Percentiles rank a stretch among this genome's conserved stretches.
Evolutionary conservation across 768 basidiomycete genomes (phyloP).

Genomic region (Leccinellum rugosiceps): DNA sequence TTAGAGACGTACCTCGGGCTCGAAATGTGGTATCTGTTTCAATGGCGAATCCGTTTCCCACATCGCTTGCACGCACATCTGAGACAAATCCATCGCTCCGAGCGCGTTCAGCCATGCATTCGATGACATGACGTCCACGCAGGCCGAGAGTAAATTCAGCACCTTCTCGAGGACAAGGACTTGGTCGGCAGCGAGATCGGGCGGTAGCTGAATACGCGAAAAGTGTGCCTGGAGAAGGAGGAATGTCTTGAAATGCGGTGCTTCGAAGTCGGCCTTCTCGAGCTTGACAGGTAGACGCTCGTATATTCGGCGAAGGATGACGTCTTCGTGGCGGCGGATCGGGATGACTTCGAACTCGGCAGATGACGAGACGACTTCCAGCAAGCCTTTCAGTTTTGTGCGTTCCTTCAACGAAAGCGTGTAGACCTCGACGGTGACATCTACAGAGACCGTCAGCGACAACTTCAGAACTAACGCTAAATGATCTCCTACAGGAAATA

Average conservation of each 20-base stretch:
- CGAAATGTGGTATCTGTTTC: slow-evolving; percentile 96
- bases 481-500: slow-evolving; percentile 67
- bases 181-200: slow-evolving; percentile 93
- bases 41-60: slow-evolving; percentile 97
- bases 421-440: slow-evolving; percentile 97
- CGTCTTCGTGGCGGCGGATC: slow-evolving; percentile 91
- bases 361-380: slow-evolving; percentile 96
- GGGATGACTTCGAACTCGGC: slow-evolving; percentile 95
- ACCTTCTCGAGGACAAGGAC: slow-evolving; percentile 84
- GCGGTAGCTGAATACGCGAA: slow-evolving; percentile 85
- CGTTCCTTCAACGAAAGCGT: slow-evolving; percentile 92
- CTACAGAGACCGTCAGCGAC: slow-evolving; percentile 35
- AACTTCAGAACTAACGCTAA: not conserved
- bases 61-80: slow-evolving; percentile 98
- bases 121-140: slow-evolving; percentile 97
- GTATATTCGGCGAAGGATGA: slow-evolving; percentile 82
- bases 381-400: slow-evolving; percentile 93
- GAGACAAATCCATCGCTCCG: slow-evolving; percentile 95
- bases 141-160: slow-evolving; percentile 86
- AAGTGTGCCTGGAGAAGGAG: slow-evolving; percentile 96
- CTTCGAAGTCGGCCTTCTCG: slow-evolving; percentile 78
- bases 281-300: slow-evolving; percentile 97
- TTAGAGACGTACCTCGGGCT: slow-evolving; percentile 58
- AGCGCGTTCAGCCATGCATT: slow-evolving; percentile 45
- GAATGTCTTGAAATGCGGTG: slow-evolving; percentile 98